phyloP scores from a whole-genome alignment of 2,329 filamentous ascomycete genomes.

The Ophiostoma himal-ulmi region DNA sequence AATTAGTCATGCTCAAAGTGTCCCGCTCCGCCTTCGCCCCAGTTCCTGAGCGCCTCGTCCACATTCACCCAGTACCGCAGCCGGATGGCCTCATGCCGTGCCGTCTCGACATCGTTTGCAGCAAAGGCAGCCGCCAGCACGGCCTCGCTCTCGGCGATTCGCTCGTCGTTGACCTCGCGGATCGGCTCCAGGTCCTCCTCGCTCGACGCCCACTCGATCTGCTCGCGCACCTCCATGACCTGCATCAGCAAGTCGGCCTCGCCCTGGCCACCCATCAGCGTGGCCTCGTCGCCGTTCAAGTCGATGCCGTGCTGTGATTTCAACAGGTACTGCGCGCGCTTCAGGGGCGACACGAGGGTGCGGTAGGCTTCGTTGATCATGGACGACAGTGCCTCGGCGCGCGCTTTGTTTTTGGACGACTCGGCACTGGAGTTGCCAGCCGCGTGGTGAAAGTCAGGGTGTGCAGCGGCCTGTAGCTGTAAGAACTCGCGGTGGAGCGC shows the following conservation, averaged over 20 bases:
- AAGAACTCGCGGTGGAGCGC: conserved; percentile 80
- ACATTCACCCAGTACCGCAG: conserved; percentile 91
- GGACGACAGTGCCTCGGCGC: conserved; percentile 72
- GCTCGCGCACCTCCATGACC: conserved; percentile 73
- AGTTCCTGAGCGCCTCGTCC: conserved; percentile 69
- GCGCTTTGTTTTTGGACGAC: conserved; percentile 30
- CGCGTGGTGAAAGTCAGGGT: conserved; percentile 60
- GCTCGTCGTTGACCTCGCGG: conserved; percentile 58
- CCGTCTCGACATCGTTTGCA: conserved; percentile 55
- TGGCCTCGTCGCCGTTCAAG: conserved; percentile 70
- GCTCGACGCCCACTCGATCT: conserved; percentile 62
- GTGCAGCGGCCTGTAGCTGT: conserved; percentile 67
- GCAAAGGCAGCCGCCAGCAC: conserved; percentile 59
- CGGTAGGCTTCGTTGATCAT: conserved; percentile 89
- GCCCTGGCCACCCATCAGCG: conserved; percentile 30
- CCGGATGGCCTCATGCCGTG: conserved; percentile 66
- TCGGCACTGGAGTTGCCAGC: conserved; percentile 23
- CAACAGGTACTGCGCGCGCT: conserved; percentile 84
- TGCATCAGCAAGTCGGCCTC: conserved; percentile 61
- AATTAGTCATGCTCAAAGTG: conserved; percentile 5
- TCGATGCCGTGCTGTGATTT: conserved; percentile 64
- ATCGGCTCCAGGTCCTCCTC: conserved; percentile 60
- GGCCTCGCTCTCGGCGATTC: conserved; percentile 59
- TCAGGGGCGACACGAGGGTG: conserved; percentile 70
- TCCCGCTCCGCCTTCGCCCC: conserved; percentile 66